Base-by-base conservation (phyloP, 2,329 filamentous ascomycete species). In the Aspergillus sclerotialis region DNA sequence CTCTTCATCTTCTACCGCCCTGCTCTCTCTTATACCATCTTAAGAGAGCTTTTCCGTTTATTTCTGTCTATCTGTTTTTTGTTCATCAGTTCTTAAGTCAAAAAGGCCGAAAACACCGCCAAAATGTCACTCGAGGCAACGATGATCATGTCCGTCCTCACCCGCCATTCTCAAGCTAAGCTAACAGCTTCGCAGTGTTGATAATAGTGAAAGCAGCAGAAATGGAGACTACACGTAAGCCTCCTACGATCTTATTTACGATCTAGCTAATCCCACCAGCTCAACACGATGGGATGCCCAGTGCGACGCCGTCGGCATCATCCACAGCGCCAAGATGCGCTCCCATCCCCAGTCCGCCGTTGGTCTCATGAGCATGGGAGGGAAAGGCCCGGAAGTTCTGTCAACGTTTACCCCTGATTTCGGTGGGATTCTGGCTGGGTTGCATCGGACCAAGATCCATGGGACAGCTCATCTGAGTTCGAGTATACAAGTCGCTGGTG, bases 91-190 rank as follows among this genome's bases (percentile, higher is more conserved):
- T 2, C 9, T n/a, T 23, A 7, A 35, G 24, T 28, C 42, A 31
- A 30, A 30, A 36, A n/a, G n/a, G n/a, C n/a, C n/a, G 35, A 33
- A 35, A 47, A 38, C 45, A 53, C 64, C 64, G 67, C 64, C 79
- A 89, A 75, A 59, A 98, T 98, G 92, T 85, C 82, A 68, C 82
- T 98, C 67, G 92, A 98, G 80, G 93, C 92, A 70, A 93, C 94
- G 45, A 96, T 98, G 89, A 86, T 98, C 65, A 82, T 96, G 75
- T 67, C 44, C 37, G 63, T 60, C 43, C 17, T 19, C 25, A 9
- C 25, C 35, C 26, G 30, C 25, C 23, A 25, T 26, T 15, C 19
- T 30, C 34, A 38, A 46, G 41, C 45, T 45, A 33, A 28, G 35
- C 51, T 53, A 44, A 55, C 46, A 25, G 33, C 37, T 33, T 45